Evolutionary conservation across 2,329 filamentous ascomycete species (phyloP).

Genomic region (Penicillium verrucosum): DNA sequence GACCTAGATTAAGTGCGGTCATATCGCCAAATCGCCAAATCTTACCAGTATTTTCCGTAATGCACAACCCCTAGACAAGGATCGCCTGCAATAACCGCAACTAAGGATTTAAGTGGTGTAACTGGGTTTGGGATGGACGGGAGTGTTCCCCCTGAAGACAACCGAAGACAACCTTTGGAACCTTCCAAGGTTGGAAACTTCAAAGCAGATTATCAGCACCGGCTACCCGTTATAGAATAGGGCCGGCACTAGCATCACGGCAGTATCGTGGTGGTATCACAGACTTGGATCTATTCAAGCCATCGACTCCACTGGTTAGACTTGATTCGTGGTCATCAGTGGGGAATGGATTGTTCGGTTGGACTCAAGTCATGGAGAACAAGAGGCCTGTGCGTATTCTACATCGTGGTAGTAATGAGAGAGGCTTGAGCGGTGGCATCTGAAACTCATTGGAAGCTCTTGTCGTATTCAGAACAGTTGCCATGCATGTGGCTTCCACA

Average conservation of each 20-base stretch:
- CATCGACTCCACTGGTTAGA: neutral
- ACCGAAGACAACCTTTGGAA: neutral
- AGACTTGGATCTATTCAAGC: neutral
- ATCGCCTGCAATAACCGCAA: neutral
- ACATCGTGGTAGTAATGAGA: neutral
- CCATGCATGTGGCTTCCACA: neutral
- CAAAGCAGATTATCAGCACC: neutral
- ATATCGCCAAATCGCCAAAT: neutral
- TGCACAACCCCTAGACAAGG: neutral
- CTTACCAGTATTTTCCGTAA: neutral
- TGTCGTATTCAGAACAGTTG: neutral
- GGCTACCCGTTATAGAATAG: neutral
- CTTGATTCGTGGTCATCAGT: neutral
- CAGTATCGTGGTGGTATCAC: neutral
- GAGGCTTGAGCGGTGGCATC: conserved; percentile 1
- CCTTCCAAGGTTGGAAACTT: neutral
- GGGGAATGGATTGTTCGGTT: neutral
- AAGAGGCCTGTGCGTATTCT: neutral
- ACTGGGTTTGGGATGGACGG: neutral
- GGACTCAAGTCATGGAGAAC: neutral
- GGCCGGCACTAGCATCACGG: neutral
- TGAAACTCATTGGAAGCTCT: neutral
- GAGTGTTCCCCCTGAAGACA: neutral
- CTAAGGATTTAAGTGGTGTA: neutral
- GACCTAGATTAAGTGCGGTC: neutral